phyloP scores from a whole-genome alignment of 371 early-diverging fungal genomes.

The Actinomortierella ambigua region DNA sequence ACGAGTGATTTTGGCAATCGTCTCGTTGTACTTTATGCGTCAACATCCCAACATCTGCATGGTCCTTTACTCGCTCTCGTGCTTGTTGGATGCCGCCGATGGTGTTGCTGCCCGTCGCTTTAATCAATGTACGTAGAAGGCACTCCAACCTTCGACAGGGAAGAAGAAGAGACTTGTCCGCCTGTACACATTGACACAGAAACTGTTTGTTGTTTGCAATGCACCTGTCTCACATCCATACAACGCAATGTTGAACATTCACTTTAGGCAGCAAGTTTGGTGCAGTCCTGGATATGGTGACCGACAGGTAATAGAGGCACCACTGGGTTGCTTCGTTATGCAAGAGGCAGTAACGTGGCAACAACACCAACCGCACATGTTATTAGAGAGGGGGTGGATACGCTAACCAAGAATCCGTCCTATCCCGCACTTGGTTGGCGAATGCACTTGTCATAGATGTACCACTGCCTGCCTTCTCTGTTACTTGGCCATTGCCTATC shows the following conservation, averaged over 20 bases:
- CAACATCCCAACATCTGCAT: slow-evolving; percentile 73
- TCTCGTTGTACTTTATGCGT: slow-evolving; percentile 79
- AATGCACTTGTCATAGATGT: slow-evolving; percentile 51
- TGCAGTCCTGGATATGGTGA: slow-evolving; percentile 97
- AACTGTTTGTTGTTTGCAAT: background rate
- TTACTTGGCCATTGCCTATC: slow-evolving; percentile 76
- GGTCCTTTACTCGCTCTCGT: slow-evolving; percentile 82
- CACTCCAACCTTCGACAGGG: background rate
- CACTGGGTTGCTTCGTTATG: too few species aligned
- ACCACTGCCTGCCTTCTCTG: slow-evolving; percentile 92
- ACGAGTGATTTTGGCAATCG: slow-evolving; percentile 79
- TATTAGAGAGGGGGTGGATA: too few species aligned
- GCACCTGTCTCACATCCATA: background rate
- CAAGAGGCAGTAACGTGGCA: too few species aligned
- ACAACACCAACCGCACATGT: too few species aligned
- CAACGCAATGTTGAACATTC: slow-evolving; percentile 4
- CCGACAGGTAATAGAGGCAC: slow-evolving; percentile 71
- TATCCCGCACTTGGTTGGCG: too few species aligned
- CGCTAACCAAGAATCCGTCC: too few species aligned
- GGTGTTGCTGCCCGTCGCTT: slow-evolving; percentile 92
- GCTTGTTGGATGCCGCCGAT: slow-evolving; percentile 94
- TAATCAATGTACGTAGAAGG: slow-evolving; percentile 75
- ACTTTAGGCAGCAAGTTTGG: slow-evolving; percentile 89
- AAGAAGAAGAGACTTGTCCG: background rate
- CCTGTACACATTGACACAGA: background rate